Base-by-base conservation (phyloP, 108 stramenopile species). In the Conticribra guillardii region DNA sequence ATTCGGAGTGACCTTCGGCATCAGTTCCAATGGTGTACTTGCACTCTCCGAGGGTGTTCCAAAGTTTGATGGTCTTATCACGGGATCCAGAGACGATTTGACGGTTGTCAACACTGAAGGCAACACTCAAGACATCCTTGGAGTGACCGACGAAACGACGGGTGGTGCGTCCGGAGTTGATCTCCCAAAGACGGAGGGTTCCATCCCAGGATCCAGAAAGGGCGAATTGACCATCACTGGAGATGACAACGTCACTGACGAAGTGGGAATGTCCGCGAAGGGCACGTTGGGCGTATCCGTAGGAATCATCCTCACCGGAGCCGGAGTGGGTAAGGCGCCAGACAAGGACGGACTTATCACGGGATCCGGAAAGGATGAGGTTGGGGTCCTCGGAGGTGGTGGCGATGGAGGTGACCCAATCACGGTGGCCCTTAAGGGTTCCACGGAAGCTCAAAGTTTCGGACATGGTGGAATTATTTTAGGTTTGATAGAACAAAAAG, bases 41-140 rank as follows among this genome's bases (percentile, higher is more conserved):
- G 96, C 96, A 97, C 78, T 97, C 96, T 66, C 96, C 98, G 18
- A 99, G 83, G 53, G 98, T 98, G 93, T 99, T 99, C 99, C 99
- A 99, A 37, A 99, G 86, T 86, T 98, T 98, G 84, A 99, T 95
- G 73, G 97, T 92, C 82, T 90, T 90, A 82, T 99, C 99, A 53
- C 99, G 96, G 28, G 97, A 96, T 19, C 96, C 90, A 46, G 94
- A 96, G 54, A 99, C 96, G 81, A 99, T 99, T 81, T 98, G 94
- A 85, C 97, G 96, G 87, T 99, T 99, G 93, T 98, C 97, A 19
- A 89, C 96, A 45, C 93, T 96, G 87, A 99, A 99, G 59, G 99
- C 97, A 14, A 99, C 98, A 29, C 89, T 91, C 21, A 99, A 88
- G 18, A 99, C 99, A 76, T 99, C 99, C 92, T 99, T 99, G 73